Conservation (phyloP, 257 asterid species). For the Coffea canephora region DNA sequence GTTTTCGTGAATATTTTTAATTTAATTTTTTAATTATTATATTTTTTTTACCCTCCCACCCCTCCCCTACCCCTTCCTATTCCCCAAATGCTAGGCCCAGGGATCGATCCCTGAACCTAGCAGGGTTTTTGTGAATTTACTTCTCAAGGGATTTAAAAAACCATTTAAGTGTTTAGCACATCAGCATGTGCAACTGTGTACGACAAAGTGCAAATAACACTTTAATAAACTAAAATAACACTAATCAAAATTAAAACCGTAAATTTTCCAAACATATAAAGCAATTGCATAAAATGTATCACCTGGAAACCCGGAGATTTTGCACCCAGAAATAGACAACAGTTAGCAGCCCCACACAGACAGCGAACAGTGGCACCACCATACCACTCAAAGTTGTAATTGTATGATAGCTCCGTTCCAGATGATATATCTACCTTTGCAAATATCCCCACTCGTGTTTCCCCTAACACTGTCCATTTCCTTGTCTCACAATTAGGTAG, state of each 20-base stretch:
- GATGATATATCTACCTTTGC: conserved; percentile 60
- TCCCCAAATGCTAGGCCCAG: too few relatives aligned
- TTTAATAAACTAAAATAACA: not conserved
- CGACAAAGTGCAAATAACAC: not conserved
- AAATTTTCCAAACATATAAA: not conserved
- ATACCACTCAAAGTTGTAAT: conserved; percentile 93
- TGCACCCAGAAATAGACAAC: conserved; percentile 93
- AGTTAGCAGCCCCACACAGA: conserved; percentile 85
- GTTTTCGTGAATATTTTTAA: too few relatives aligned
- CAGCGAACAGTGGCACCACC: conserved; percentile 94
- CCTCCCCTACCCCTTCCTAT: too few relatives aligned
- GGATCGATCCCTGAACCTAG: too few relatives aligned
- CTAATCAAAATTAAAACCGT: not conserved
- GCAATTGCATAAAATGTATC: not conserved
- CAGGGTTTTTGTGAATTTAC: not conserved
- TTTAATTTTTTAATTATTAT: too few relatives aligned
- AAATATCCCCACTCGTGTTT: conserved; percentile 87
- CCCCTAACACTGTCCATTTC: conserved; percentile 93
- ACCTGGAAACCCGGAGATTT: conserved; percentile 98
- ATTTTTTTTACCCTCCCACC: too few relatives aligned
- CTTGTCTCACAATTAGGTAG: conserved; percentile 95
- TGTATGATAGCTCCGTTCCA: conserved; percentile 76
- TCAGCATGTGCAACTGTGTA: not conserved
- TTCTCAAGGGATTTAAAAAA: not conserved
- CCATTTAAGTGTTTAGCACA: not conserved